phyloP scores from a whole-genome alignment of 768 basidiomycete genomes.

The Xanthoconium purpureum region DNA sequence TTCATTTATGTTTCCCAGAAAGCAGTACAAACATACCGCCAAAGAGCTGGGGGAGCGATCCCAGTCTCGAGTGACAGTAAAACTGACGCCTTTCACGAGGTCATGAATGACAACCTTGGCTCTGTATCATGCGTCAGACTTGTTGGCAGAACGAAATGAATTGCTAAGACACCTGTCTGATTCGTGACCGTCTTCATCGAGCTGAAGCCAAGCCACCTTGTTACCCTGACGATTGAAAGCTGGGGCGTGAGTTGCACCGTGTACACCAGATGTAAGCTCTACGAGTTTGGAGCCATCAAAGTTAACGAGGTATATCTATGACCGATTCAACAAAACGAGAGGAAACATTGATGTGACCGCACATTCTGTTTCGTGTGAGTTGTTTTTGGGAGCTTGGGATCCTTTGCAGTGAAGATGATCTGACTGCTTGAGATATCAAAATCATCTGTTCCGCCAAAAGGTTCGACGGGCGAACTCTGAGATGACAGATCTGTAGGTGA shows the following conservation, averaged over 20 bases:
- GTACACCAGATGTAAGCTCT: conserved; percentile 78
- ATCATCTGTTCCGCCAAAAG: conserved; percentile 82
- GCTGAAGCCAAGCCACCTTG: conserved; percentile 85
- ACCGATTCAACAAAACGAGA: background rate
- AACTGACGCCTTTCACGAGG: conserved; percentile 59
- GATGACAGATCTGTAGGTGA: background rate
- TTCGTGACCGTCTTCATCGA: conserved; percentile 87
- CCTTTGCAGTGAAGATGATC: conserved; percentile 84
- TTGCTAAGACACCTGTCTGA: conserved; percentile 57
- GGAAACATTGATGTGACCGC: background rate
- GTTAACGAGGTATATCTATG: conserved; percentile 67
- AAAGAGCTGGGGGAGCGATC: conserved; percentile 62
- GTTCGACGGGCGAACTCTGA: conserved; percentile 74
- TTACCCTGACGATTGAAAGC: conserved; percentile 63
- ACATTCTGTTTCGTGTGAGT: conserved; percentile 92
- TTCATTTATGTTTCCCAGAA: background rate
- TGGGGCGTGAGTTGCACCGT: conserved; percentile 79
- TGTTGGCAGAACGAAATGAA: background rate
- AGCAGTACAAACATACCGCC: conserved; percentile 8
- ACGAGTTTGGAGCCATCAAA: conserved; percentile 51
- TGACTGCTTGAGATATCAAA: conserved; percentile 68
- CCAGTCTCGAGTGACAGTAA: conserved; percentile 79
- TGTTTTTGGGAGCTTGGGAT: conserved; percentile 70
- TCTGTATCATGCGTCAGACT: conserved; percentile 34
- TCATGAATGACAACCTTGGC: conserved; percentile 80